Percentiles rank a stretch among this genome's conserved stretches.
phyloP scores from a whole-genome alignment of 75 land plant species.

The Isoetes taiwanensis region DNA sequence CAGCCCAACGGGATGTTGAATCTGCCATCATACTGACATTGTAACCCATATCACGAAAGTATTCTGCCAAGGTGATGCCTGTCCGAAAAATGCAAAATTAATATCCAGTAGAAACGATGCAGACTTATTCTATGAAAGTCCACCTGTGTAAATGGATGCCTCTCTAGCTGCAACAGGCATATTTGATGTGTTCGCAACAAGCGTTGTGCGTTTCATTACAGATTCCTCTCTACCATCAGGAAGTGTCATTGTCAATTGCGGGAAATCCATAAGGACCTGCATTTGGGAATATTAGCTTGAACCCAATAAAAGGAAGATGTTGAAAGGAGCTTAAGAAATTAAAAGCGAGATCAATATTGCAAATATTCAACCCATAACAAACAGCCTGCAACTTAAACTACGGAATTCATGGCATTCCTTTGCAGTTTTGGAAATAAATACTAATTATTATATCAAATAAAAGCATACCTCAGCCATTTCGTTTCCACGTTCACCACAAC shows the following conservation, averaged over 20 bases:
- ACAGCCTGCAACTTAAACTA: no score
- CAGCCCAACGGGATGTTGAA: slow-evolving; percentile 99
- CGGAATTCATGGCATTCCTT: no score
- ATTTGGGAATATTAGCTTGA: no score
- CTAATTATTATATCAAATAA: not conserved
- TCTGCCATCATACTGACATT: slow-evolving; percentile 99
- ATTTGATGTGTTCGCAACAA: slow-evolving; percentile 99
- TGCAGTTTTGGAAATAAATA: not conserved
- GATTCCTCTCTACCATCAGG: slow-evolving; percentile 99
- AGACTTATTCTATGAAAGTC: not conserved
- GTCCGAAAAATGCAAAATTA: slow-evolving; percentile 1
- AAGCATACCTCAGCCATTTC: slow-evolving; percentile 96
- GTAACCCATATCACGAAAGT: slow-evolving; percentile 99
- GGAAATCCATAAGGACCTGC: slow-evolving; percentile 99
- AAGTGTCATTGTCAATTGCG: slow-evolving; percentile 97
- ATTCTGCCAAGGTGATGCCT: slow-evolving; percentile 98
- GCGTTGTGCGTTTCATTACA: slow-evolving; percentile 99
- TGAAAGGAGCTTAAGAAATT: no score
- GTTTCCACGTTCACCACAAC: slow-evolving; percentile 99
- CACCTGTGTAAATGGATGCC: slow-evolving; percentile 99
- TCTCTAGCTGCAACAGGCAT: slow-evolving; percentile 99
- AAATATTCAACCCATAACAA: no score
- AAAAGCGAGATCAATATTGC: no score
- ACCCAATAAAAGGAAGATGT: no score
- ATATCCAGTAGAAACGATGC: not conserved